Evolutionary conservation across 2,329 filamentous ascomycete species (phyloP), one percentile per base, ranked within the genome.

Genomic region (Penicillium sp.): DNA sequence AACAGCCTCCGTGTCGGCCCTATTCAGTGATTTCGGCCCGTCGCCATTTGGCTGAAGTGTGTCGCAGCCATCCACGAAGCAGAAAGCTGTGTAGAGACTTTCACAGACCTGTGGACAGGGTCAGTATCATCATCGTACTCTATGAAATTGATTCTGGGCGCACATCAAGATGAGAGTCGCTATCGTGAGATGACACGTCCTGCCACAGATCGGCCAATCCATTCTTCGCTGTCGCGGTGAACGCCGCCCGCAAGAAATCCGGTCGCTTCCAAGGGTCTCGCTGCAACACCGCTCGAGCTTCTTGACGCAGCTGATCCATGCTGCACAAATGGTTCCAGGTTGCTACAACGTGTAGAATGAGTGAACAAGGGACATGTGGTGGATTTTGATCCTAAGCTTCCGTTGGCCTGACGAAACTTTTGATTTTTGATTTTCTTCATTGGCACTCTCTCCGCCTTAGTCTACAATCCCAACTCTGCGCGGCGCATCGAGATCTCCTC

Each of bases 401-500:
- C 29, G 29, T 11, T 7, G 11, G 29, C 29, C 29, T 32, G 29
- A 32, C 18, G 29, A 32, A 11, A 32, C 29, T 32, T 32, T 32
- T 3, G 11, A 8, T 32, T 32, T 32, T 32, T 18, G 18, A 18
- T 18, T 32, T 32, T 11, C 29, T 3, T 5, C 29, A 4, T 11
- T 32, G 4, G 29, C 4, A 32, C 29, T 32, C 18, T 41, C 39
- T 29, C 48, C 48, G 12, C 48, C 41, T 48, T 47, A 36, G 51
- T 50, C 49, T 39, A 48, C 47, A 56, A 47, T 35, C 57, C 75
- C 46, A 86, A 60, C 60, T 85, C 80, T 25, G 71, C 65, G 50
- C 70, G 75, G 52, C 70, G 74, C 46, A 60, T 66, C 40, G 69
- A 66, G 25, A 88, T 76, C 60, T 84, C 80, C 40, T 83, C 76